Evolutionary conservation across 306 rosid species (phyloP).

Genomic region (Corylus americana): DNA sequence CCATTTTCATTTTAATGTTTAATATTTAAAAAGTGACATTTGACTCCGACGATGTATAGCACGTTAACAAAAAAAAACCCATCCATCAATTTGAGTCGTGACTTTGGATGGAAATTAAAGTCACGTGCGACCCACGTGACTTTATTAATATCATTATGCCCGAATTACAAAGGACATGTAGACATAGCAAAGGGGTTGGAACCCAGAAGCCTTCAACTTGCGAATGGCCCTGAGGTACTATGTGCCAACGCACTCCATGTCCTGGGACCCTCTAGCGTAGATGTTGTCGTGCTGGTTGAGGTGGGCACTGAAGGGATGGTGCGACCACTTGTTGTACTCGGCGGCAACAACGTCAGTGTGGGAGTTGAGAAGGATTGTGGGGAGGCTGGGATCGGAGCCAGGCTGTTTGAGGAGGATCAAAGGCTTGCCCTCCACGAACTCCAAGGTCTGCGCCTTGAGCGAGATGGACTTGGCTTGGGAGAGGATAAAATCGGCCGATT

Average conservation of each 20-base stretch:
- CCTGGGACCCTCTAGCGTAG: conserved; percentile 89
- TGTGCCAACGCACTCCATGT: conserved; percentile 91
- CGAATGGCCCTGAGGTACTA: conserved; percentile 90
- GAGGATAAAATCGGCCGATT: conserved; percentile 58
- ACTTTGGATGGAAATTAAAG: too few species aligned
- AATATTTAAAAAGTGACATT: too few species aligned
- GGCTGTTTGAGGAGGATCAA: conserved; percentile 75
- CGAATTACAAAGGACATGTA: conserved; percentile 54
- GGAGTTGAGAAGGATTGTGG: conserved; percentile 80
- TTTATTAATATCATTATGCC: too few species aligned
- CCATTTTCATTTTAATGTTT: too few species aligned
- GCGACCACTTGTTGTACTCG: conserved; percentile 67
- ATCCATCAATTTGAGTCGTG: too few species aligned
- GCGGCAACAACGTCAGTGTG: conserved; percentile 93
- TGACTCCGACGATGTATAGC: too few species aligned
- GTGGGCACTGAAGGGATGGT: conserved; percentile 72
- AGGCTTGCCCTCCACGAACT: conserved; percentile 67
- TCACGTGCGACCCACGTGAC: too few species aligned
- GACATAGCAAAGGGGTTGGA: conserved; percentile 54
- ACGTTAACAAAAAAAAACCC: too few species aligned
- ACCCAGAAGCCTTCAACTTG: conserved; percentile 48
- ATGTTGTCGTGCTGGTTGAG: conserved; percentile 49
- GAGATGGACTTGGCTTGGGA: conserved; percentile 62
- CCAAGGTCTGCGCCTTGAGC: conserved; percentile 63
- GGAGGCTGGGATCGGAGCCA: conserved; percentile 59